phyloP scores from a whole-genome alignment of 176 grass and related monocot species.

The Neostapfia colusana region DNA sequence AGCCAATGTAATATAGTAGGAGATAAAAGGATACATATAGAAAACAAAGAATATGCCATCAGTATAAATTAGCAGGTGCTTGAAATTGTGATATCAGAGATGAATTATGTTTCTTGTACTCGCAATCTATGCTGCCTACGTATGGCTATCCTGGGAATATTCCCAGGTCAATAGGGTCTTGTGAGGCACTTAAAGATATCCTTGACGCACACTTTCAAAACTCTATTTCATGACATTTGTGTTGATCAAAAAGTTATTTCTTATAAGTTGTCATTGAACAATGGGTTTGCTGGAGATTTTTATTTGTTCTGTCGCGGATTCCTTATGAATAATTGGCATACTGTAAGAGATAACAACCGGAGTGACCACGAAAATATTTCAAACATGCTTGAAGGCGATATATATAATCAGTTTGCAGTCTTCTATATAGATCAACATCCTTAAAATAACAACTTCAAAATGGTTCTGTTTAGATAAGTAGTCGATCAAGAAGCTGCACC shows the following conservation, averaged over 20 bases:
- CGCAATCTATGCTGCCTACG: neutral
- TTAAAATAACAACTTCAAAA: neutral
- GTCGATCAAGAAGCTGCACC: neutral
- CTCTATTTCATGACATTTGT: slow-evolving; percentile 1
- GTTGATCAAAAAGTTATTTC: neutral
- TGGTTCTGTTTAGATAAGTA: neutral
- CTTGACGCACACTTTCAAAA: neutral
- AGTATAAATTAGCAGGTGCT: slow-evolving; percentile 12
- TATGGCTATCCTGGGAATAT: slow-evolving; percentile 17
- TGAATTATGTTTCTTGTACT: slow-evolving; percentile 12
- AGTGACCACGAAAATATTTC: neutral
- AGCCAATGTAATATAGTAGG: neutral
- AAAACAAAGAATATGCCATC: slow-evolving; percentile 20
- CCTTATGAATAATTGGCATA: neutral
- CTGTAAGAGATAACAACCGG: neutral
- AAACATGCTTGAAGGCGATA: neutral
- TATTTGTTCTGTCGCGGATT: neutral
- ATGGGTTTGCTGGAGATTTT: slow-evolving; percentile 8
- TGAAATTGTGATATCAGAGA: neutral
- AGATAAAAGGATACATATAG: neutral
- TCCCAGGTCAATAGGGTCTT: neutral
- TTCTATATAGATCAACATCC: neutral
- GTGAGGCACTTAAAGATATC: slow-evolving; percentile 7
- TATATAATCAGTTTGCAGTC: slow-evolving; percentile 10
- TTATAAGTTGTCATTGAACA: neutral